Conservation (phyloP, 495 filamentous ascomycete genomes). For the Penicillium canescens region DNA sequence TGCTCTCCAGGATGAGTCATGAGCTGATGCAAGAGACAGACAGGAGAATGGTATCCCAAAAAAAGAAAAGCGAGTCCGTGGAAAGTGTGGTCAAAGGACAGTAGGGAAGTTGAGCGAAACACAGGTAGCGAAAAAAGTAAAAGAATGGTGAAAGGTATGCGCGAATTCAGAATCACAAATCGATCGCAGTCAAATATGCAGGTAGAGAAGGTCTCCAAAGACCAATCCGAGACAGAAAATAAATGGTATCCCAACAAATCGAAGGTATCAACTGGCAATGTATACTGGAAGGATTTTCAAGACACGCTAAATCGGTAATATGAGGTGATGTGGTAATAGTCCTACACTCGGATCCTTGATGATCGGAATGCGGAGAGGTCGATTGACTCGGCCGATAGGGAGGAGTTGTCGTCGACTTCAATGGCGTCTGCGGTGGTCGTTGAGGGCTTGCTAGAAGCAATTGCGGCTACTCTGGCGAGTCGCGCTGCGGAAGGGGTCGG, state of each 20-base stretch:
- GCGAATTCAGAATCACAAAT: neutral
- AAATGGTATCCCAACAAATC: conserved; percentile 12
- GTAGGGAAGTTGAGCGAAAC: neutral
- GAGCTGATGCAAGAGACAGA: conserved; percentile 21
- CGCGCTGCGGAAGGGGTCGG: conserved; percentile 19
- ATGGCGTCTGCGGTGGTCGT: conserved; percentile 25
- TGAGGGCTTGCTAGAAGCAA: conserved; percentile 15
- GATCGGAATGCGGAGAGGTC: conserved; percentile 45
- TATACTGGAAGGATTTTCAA: conserved; percentile 21
- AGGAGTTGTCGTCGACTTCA: conserved; percentile 45
- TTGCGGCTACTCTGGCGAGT: conserved; percentile 20
- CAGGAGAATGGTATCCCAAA: conserved; percentile 2
- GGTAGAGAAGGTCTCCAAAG: neutral
- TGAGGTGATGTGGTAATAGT: conserved; percentile 2
- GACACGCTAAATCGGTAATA: conserved; percentile 29
- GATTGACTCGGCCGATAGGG: conserved; percentile 37
- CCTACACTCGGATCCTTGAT: conserved; percentile 29
- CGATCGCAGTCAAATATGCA: conserved; percentile 2
- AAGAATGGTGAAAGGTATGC: neutral
- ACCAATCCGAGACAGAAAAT: conserved; percentile 4
- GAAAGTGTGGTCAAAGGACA: neutral
- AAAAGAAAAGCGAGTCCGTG: neutral
- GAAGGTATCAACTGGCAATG: conserved; percentile 15
- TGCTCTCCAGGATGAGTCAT: conserved; percentile 16
- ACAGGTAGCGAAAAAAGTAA: neutral